These are phyloP conservation scores for Gonium pectorale DNA, from an alignment of 139 green algal species.

Conservation along the genomic window DNA sequence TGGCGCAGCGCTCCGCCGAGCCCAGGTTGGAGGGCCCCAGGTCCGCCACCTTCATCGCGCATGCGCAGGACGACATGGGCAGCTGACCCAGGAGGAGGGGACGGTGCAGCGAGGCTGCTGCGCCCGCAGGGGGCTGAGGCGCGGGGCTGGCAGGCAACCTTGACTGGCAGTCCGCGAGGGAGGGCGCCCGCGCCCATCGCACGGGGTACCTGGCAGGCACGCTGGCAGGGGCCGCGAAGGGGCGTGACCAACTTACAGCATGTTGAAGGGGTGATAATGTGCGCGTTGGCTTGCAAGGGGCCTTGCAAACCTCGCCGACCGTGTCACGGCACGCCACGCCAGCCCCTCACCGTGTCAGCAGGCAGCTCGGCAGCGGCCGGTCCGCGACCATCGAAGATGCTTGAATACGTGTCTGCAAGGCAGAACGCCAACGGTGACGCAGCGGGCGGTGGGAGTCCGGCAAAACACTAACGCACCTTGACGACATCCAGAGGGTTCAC, in stretches of 20 bases:
- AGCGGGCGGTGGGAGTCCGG: background rate
- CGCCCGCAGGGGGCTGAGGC: background rate
- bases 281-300: background rate
- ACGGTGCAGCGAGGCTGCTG: background rate
- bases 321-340: too few species aligned
- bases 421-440: background rate
- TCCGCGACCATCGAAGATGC: constrained; percentile 12
- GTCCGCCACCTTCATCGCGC: constrained; percentile 11
- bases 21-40: background rate
- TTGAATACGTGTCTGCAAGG: constrained; percentile 18
- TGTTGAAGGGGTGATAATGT: background rate
- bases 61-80: constrained; percentile 43
- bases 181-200: background rate
- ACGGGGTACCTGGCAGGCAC: constrained; percentile 3
- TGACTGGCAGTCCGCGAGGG: constrained; percentile 1
- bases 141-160: background rate
- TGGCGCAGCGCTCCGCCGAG: background rate
- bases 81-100: constrained; percentile 4
- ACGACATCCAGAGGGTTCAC: constrained; percentile 90
- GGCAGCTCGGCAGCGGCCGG: constrained; percentile 11
- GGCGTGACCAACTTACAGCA: too few species aligned
- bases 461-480: constrained; percentile 69
- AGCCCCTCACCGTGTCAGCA: constrained; percentile 9
- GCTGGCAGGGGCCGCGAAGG: constrained; percentile 1
- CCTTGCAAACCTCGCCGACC: background rate